Conservation (phyloP, 768 basidiomycete genomes). For the Lentinus tigrinus region DNA sequence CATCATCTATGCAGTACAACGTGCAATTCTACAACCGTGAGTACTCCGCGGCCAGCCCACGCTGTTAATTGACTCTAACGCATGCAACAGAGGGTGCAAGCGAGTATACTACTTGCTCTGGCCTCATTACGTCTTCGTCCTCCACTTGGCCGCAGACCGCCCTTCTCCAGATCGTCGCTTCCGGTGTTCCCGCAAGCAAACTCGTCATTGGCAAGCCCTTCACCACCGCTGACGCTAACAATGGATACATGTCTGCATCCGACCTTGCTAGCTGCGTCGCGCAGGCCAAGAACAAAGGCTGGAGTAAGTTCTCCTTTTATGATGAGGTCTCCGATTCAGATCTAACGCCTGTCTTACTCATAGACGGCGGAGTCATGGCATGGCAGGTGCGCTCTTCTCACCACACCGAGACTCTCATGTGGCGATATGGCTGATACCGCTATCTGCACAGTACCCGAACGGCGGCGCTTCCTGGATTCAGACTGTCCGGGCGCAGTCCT, state of each 20-base stretch:
- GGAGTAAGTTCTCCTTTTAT: constrained; percentile 50
- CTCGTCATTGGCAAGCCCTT: constrained; percentile 59
- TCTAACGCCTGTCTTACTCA: not conserved
- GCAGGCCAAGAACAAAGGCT: constrained; percentile 60
- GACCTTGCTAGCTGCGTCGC: constrained; percentile 59
- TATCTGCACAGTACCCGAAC: constrained; percentile 35
- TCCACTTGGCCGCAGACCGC: constrained; percentile 61
- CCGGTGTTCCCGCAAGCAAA: constrained; percentile 46
- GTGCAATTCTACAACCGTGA: constrained; percentile 40
- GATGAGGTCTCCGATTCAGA: not conserved
- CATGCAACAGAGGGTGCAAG: constrained; percentile 48
- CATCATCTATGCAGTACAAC: constrained; percentile 35
- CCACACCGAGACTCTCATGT: no score
- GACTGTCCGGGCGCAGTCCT: constrained; percentile 35
- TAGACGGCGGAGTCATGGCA: constrained; percentile 39
- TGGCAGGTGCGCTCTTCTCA: constrained; percentile 33
- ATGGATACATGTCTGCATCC: constrained; percentile 57
- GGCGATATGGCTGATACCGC: not conserved
- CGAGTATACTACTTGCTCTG: constrained; percentile 64
- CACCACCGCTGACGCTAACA: constrained; percentile 39
- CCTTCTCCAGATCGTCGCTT: constrained; percentile 51
- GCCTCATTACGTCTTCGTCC: constrained; percentile 59
- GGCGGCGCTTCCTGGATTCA: constrained; percentile 38
- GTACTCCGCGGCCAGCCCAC: constrained; percentile 2
- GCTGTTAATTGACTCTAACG: not conserved